Evolutionary conservation across 306 rosid species (phyloP).

Genomic region (Quillaja saponaria): DNA sequence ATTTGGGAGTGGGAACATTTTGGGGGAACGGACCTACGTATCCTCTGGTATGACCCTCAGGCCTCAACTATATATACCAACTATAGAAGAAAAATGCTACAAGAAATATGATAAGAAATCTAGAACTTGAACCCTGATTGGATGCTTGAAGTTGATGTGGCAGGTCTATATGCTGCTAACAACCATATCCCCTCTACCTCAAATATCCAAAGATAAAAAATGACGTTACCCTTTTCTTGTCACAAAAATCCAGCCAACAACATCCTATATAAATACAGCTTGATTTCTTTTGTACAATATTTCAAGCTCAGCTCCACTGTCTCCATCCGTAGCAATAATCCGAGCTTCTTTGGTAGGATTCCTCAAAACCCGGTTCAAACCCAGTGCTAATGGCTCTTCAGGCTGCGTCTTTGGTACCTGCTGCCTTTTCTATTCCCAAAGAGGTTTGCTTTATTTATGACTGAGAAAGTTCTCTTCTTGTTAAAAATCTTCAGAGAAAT

Average conservation of each 20-base stretch:
- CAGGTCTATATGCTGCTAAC: slow-evolving; percentile 45
- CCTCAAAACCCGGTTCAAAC: slow-evolving; percentile 12
- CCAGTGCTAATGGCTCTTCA: slow-evolving; percentile 47
- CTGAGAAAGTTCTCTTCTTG: background rate
- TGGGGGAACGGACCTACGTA: slow-evolving; percentile 30
- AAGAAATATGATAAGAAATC: slow-evolving; percentile 46
- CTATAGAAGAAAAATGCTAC: background rate
- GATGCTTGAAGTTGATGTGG: slow-evolving; percentile 39
- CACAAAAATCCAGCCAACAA: background rate
- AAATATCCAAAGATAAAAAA: slow-evolving; percentile 2
- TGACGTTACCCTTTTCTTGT: no score
- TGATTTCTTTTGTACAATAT: slow-evolving; percentile 10
- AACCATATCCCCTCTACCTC: slow-evolving; percentile 50
- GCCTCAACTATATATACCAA: background rate
- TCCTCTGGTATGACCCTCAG: slow-evolving; percentile 18
- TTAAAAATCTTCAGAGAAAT: background rate
- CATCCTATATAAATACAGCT: slow-evolving; percentile 21
- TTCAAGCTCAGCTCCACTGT: slow-evolving; percentile 6
- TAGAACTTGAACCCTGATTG: slow-evolving; percentile 42
- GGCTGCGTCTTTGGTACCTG: slow-evolving; percentile 57
- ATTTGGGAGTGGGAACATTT: slow-evolving; percentile 35
- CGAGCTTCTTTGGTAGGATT: background rate
- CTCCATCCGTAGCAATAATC: background rate
- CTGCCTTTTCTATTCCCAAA: slow-evolving; percentile 50
- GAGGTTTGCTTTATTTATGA: slow-evolving; percentile 39